Evolutionary conservation across 2,329 filamentous ascomycete genomes (phyloP), one percentile per base, ranked within the genome.

Genomic region (Scedosporium boydii): DNA sequence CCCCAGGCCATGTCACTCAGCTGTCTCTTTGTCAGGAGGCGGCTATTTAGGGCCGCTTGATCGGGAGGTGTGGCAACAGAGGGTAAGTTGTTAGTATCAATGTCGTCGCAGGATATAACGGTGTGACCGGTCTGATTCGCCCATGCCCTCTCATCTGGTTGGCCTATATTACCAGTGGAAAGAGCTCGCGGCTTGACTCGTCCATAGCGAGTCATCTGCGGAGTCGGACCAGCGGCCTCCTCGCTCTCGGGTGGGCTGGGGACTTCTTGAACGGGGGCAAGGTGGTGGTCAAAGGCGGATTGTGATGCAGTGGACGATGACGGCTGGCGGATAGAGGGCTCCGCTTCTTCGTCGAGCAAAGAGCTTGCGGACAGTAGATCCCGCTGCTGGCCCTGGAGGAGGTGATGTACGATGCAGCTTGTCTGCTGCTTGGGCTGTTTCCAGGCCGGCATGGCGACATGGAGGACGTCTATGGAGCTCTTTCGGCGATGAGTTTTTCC

Each of bases 1-100:
- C 93, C 93, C 86, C 93, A 93, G 0, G 93, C 93, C 93, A 99
- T 98, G 69, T 98, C 95, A 14, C 89, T 92, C 51, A 99, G 81
- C 74, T 99, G 91, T 73, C 90, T 92, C 78, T 98, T 98, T 1
- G 93, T 97, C 67, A 98, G 80, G 59, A 97, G 83, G n/a, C 93
- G 84, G 64, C 82, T 86, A 69, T 84, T 81, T 51, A 82, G 68
- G 10, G 23, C 34, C 3, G 10, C 29, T 14, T 61, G 55, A 1
- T 61, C 12, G 5, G 29, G 41, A 14, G 6, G 64, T 68, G 38
- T 73, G 67, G 23, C 68, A 63, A 38, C 71, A 68, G 48, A 51
- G 4, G 59, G 51, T 6, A 38, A 23, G 4, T 58, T 53, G 42
- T 27, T 16, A 14, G 18, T 23, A n/a, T 48, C 58, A 6, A 56